Base-by-base conservation (phyloP, 2,329 filamentous ascomycete genomes). In the Fonsecaea multimorphosa region DNA sequence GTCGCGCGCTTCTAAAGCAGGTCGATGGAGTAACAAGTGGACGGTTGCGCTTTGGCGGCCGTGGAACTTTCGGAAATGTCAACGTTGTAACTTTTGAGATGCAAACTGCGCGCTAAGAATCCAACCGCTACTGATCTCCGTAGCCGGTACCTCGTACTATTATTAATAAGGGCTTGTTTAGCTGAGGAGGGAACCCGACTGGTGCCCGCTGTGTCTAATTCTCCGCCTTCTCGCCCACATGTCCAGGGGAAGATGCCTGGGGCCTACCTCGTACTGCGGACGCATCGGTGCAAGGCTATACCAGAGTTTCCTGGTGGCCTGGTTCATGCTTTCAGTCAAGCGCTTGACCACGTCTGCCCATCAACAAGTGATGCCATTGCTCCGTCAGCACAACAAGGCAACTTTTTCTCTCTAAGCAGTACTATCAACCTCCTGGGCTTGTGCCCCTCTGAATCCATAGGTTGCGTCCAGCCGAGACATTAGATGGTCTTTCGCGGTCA, bases 401-500 rank as follows among this genome's bases (percentile, higher is more conserved):
- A n/a, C 34, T 29, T 19, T 55, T 22, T 11, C 27, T 34, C 36
- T n/a, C 36, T 34, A 60, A 51, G 22, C 52, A 36, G 36, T 36
- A 31, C 11, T 27, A n/a, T 49, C 56, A 32, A n/a, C 38, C 14
- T 61, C 59, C 44, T 52, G 58, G 8, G 29, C 36, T 22, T 71
- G 65, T 53, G 71, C 63, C 55, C 73, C 71, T 27, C 72, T 74
- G 66, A 78, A 78, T 24, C 80, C 82, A 78, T 88, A 89, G 1
- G 87, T 88, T 24, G 85, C 85, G 59, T 81, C 82, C 73, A 89
- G 73, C 67, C 86, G 78, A 64, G 81, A 78, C 71, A 83, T 80
- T 75, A 89, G 75, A 81, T 89, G 86, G 72, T 86, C 83, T 68
- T 78, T 80, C 0, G 86, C 86, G 34, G 86, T 89, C 72, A 87